These are phyloP conservation scores for Trichoderma gracile DNA, from an alignment of 2,329 filamentous ascomycete species.

Conservation along the genomic window DNA sequence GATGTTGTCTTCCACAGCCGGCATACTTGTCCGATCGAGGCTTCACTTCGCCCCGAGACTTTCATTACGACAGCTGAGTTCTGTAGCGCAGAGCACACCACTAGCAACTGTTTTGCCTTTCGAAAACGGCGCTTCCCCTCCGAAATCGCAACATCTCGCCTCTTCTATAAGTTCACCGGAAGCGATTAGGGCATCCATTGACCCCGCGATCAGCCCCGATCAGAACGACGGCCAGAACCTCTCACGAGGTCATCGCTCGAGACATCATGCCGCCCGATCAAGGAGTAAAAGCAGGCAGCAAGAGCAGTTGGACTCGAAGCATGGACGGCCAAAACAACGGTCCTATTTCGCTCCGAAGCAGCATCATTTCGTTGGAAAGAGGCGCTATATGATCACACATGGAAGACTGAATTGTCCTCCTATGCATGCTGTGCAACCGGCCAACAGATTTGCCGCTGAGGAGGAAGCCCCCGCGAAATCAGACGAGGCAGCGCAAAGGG, in stretches of 20 bases:
- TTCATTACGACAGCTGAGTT: neutral
- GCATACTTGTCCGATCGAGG: neutral
- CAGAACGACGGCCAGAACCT: neutral
- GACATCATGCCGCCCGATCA: neutral
- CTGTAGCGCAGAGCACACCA: neutral
- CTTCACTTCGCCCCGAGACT: neutral
- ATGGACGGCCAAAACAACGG: neutral
- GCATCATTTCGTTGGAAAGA: constrained; percentile 4
- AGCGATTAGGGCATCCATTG: neutral
- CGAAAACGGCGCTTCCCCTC: neutral
- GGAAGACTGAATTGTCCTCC: constrained; percentile 9
- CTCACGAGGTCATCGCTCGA: neutral
- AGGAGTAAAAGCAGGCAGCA: neutral
- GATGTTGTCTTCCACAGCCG: constrained; percentile 18
- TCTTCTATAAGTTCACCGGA: neutral
- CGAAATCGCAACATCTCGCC: constrained; percentile 3
- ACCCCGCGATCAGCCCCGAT: neutral
- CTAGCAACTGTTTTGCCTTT: neutral
- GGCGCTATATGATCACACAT: constrained; percentile 19
- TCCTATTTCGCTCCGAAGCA: neutral
- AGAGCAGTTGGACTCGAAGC: neutral
- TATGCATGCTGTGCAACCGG: neutral
- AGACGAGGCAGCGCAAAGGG: neutral
- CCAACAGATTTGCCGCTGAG: constrained; percentile 10
- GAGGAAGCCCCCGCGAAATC: neutral